Conservation (phyloP, 2,329 filamentous ascomycete species). For the Stagonosporopsis rhizophila region DNA sequence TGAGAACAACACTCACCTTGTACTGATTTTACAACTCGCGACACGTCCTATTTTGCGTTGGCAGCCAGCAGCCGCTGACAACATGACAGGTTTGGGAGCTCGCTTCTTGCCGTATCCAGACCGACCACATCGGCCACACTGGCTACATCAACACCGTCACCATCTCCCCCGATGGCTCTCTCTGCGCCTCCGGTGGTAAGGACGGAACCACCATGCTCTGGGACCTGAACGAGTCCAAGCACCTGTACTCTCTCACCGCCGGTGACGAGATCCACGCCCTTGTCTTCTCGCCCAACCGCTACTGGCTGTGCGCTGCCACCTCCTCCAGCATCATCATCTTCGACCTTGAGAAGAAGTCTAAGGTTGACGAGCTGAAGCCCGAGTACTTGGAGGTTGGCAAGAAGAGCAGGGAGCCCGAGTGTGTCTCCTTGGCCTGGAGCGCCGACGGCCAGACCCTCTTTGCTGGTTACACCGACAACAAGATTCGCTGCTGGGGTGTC, state of each 20-base stretch:
- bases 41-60: slow-evolving; percentile 28
- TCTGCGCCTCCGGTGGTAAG: slow-evolving; percentile 99
- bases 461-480: slow-evolving; percentile 99
- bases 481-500: slow-evolving; percentile 58
- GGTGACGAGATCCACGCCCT: slow-evolving; percentile 99
- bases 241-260: slow-evolving; percentile 99
- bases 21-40: slow-evolving; percentile 67
- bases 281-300: slow-evolving; percentile 99
- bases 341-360: slow-evolving; percentile 99
- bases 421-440: slow-evolving; percentile 95
- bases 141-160: slow-evolving; percentile 99
- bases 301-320: slow-evolving; percentile 99
- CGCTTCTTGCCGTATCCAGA: slow-evolving; percentile 98
- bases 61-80: slow-evolving; percentile 7
- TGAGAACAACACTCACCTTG: slow-evolving; percentile 38
- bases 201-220: slow-evolving; percentile 99
- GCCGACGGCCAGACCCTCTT: slow-evolving; percentile 99
- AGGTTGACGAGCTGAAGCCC: slow-evolving; percentile 99
- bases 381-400: slow-evolving; percentile 95
- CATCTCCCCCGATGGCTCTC: slow-evolving; percentile 98
- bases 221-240: slow-evolving; percentile 99
- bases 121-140: slow-evolving; percentile 99
- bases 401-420: slow-evolving; percentile 99
- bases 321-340: slow-evolving; percentile 99
- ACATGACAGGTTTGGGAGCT: slow-evolving; percentile 93